These are phyloP conservation scores for Kodamaea hsintzibuensis DNA, from an alignment of 805 yeast genomes.

Conservation along the genomic window DNA sequence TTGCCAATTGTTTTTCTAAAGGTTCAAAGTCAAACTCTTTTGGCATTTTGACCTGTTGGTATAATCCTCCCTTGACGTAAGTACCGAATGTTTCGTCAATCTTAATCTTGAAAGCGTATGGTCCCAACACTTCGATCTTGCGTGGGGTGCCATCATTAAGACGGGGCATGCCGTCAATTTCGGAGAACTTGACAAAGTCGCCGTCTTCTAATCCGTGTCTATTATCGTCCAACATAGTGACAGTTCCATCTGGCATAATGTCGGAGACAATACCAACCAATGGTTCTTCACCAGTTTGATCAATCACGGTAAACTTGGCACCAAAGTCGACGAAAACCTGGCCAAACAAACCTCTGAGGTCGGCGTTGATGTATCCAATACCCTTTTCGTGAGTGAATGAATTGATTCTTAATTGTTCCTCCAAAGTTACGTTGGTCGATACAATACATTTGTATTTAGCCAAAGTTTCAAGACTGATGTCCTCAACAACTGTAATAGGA, in stretches of 20 bases:
- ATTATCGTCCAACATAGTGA: constrained; percentile 87
- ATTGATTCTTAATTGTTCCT: constrained; percentile 75
- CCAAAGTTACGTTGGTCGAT: constrained; percentile 73
- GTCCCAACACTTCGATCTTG: constrained; percentile 86
- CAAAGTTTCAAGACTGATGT: constrained; percentile 53
- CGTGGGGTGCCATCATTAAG: constrained; percentile 73
- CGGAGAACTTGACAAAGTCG: constrained; percentile 80
- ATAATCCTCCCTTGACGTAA: constrained; percentile 83
- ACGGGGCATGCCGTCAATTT: constrained; percentile 75
- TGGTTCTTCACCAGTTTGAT: constrained; percentile 93
- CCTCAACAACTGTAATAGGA: constrained; percentile 68
- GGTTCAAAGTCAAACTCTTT: constrained; percentile 59
- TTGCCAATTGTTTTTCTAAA: constrained; percentile 60
- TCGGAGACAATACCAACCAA: constrained; percentile 83
- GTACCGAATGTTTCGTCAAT: constrained; percentile 56
- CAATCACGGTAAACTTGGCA: constrained; percentile 71
- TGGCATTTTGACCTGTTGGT: constrained; percentile 91
- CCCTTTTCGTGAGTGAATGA: constrained; percentile 68
- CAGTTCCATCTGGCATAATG: constrained; percentile 84
- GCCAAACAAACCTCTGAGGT: constrained; percentile 86
- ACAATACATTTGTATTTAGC: constrained; percentile 74
- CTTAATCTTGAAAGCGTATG: constrained; percentile 84
- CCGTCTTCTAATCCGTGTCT: constrained; percentile 96
- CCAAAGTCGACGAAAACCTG: constrained; percentile 91
- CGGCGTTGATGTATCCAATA: constrained; percentile 80